Percentiles rank a stretch among this genome's conserved stretches.
Conservation (phyloP, 2,329 filamentous ascomycete species). For the Arthrobotrys conoides region DNA sequence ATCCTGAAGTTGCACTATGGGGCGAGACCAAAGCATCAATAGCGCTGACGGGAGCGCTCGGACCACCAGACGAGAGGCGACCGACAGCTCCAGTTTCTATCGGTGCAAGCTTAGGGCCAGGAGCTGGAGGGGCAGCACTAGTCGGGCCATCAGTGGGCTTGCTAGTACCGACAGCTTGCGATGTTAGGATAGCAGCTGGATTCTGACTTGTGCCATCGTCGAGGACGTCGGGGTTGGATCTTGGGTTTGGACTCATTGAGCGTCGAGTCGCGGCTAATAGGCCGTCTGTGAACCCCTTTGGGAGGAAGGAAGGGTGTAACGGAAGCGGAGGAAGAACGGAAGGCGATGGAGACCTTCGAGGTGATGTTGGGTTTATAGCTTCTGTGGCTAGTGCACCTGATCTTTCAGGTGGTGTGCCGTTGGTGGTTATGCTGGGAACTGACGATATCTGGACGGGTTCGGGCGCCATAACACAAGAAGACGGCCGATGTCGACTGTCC, state of each 20-base stretch:
- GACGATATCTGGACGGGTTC: constrained; percentile 58
- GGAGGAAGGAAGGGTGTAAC: constrained; percentile 41
- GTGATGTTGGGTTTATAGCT: constrained; percentile 47
- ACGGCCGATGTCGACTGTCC: constrained; percentile 14
- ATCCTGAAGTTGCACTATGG: constrained; percentile 55
- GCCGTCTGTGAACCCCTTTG: constrained; percentile 47
- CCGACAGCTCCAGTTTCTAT: constrained; percentile 51
- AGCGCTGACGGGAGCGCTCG: constrained; percentile 46
- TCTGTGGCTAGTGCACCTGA: constrained; percentile 59
- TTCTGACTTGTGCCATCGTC: constrained; percentile 57
- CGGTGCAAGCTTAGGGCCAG: constrained; percentile 54
- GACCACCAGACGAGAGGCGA: constrained; percentile 41
- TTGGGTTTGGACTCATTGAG: constrained; percentile 50
- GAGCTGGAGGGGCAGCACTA: constrained; percentile 48
- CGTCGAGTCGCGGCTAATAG: constrained; percentile 42
- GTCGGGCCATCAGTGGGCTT: constrained; percentile 44
- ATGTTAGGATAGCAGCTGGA: constrained; percentile 56
- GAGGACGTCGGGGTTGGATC: constrained; percentile 32
- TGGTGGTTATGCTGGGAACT: constrained; percentile 60
- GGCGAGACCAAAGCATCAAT: constrained; percentile 50
- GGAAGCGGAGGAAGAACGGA: constrained; percentile 54
- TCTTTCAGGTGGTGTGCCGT: constrained; percentile 60
- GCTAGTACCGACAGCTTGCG: constrained; percentile 39
- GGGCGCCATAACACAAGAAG: constrained; percentile 53
- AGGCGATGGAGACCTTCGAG: constrained; percentile 57